These are phyloP conservation scores for Colletotrichum trifolii DNA, from an alignment of 2,329 filamentous ascomycete species.

Conservation along the genomic window DNA sequence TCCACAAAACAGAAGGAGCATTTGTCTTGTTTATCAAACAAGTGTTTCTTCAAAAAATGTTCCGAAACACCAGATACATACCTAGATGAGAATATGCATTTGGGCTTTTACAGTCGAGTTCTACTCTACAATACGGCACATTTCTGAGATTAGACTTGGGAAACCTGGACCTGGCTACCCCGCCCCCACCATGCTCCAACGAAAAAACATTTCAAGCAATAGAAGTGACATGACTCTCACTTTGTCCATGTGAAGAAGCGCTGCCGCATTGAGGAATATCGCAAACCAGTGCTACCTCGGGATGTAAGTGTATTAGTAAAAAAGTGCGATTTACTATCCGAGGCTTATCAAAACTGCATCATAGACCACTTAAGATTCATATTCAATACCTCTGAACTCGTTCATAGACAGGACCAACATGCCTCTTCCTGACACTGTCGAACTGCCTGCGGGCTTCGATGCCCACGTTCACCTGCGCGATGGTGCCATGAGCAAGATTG, in stretches of 20 bases:
- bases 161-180: constrained; percentile 30
- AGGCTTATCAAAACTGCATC: neutral
- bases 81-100: neutral
- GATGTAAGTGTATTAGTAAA: no score
- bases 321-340: no score
- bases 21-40: no score
- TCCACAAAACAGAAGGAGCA: no score
- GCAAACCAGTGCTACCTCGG: no score
- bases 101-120: neutral
- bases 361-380: no score
- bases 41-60: no score
- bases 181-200: constrained; percentile 35
- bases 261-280: no score
- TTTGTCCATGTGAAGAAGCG: no score
- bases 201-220: constrained; percentile 34
- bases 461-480: constrained; percentile 79
- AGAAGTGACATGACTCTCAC: neutral
- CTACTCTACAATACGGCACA: neutral
- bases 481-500: constrained; percentile 69
- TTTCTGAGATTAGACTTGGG: constrained; percentile 4
- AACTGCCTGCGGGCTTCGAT: constrained; percentile 73
- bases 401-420: constrained; percentile 1
- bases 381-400: no score
- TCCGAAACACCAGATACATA: no score
- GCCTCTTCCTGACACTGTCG: constrained; percentile 44